Evolutionary conservation across 2,329 filamentous ascomycete genomes (phyloP).

Genomic region (Mariannaea elegans): DNA sequence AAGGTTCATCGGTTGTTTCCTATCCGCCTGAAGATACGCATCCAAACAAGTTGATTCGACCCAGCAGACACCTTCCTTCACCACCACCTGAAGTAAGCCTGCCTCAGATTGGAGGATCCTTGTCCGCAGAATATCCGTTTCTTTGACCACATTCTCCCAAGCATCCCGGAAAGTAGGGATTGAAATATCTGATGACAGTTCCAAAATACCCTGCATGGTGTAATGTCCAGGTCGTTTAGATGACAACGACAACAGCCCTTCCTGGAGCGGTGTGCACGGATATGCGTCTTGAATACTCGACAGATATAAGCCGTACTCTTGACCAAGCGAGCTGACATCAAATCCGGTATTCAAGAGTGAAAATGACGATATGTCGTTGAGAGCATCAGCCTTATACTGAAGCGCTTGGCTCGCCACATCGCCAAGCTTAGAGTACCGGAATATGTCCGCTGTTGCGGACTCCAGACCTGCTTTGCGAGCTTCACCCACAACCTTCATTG

Average conservation of each 20-base stretch:
- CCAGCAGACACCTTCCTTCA: neutral
- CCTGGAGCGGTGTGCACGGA: slow-evolving; percentile 30
- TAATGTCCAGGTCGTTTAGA: slow-evolving; percentile 32
- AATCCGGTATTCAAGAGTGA: too few species aligned
- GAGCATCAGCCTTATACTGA: too few species aligned
- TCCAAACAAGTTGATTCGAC: neutral
- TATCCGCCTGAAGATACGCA: neutral
- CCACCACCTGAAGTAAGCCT: neutral
- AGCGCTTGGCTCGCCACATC: too few species aligned
- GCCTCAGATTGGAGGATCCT: neutral
- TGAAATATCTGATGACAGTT: slow-evolving; percentile 19
- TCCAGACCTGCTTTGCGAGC: slow-evolving; percentile 18
- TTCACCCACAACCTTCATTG: slow-evolving; percentile 54
- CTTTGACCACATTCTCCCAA: slow-evolving; percentile 31
- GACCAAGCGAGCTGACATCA: too few species aligned
- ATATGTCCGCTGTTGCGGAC: slow-evolving; percentile 22
- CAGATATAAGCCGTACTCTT: too few species aligned
- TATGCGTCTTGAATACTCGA: slow-evolving; percentile 21
- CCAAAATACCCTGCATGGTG: slow-evolving; percentile 30
- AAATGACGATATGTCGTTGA: too few species aligned
- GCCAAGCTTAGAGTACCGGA: too few species aligned
- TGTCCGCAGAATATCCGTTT: slow-evolving; percentile 32
- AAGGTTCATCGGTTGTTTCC: neutral
- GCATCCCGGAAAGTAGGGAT: slow-evolving; percentile 27
- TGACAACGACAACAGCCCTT: slow-evolving; percentile 29